Conservation (phyloP, 2,329 filamentous ascomycete genomes). For the Tolypocladium cylindrosporum region DNA sequence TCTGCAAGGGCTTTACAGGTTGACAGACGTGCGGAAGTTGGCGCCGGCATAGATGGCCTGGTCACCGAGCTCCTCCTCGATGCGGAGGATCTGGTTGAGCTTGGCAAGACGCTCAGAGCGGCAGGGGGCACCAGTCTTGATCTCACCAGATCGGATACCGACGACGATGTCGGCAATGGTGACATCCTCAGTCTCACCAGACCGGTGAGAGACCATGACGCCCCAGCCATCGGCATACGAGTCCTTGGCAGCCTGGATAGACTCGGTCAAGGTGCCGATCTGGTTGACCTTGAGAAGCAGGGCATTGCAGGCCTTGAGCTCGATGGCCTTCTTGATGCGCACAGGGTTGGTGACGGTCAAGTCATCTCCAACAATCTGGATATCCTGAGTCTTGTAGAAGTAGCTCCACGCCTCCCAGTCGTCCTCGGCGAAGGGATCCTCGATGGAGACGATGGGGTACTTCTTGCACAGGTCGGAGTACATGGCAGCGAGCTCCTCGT, state of each 20-base stretch:
- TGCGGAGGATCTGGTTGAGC: slow-evolving; percentile 99
- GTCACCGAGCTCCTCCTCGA: slow-evolving; percentile 95
- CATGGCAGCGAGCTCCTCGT: slow-evolving; percentile 88
- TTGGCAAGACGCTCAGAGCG: slow-evolving; percentile 98
- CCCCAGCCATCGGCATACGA: slow-evolving; percentile 93
- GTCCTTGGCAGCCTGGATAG: slow-evolving; percentile 98
- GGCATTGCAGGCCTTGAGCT: slow-evolving; percentile 97
- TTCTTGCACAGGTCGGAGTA: slow-evolving; percentile 84
- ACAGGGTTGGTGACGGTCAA: slow-evolving; percentile 98
- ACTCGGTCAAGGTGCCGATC: slow-evolving; percentile 97
- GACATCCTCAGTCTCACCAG: slow-evolving; percentile 98
- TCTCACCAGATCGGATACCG: slow-evolving; percentile 91
- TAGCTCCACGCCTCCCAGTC: slow-evolving; percentile 99
- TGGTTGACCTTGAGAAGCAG: slow-evolving; percentile 99
- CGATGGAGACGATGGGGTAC: slow-evolving; percentile 98
- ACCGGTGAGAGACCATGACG: slow-evolving; percentile 99
- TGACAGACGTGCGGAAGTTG: slow-evolving; percentile 86
- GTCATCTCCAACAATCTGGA: slow-evolving; percentile 98
- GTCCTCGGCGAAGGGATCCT: slow-evolving; percentile 98
- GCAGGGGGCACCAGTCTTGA: slow-evolving; percentile 96
- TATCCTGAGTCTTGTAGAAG: slow-evolving; percentile 98
- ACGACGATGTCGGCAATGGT: slow-evolving; percentile 98
- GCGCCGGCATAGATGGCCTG: slow-evolving; percentile 85
- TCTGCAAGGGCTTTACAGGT: slow-evolving; percentile 50
- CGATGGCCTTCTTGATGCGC: slow-evolving; percentile 99